Percentiles rank a stretch among this genome's conserved stretches.
Conservation (phyloP, 2,329 filamentous ascomycete species). For the Xylariaceae sp. region DNA sequence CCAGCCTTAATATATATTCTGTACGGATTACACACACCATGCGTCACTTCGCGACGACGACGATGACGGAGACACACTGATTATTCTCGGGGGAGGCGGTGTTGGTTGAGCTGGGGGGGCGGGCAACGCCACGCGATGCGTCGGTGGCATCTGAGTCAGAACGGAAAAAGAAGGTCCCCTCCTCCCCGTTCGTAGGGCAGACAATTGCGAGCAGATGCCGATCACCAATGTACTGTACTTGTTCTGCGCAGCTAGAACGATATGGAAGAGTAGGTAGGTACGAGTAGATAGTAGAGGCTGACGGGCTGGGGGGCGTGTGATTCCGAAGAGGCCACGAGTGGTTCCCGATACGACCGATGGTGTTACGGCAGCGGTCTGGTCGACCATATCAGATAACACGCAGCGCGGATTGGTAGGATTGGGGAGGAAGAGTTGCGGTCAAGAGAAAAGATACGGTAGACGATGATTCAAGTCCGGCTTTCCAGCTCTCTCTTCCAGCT, state of each 20-base stretch:
- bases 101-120: neutral
- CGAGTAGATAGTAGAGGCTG: no score
- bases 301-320: no score
- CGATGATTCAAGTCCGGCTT: constrained; percentile 8
- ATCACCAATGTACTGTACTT: neutral
- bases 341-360: constrained; percentile 23
- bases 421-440: constrained; percentile 23
- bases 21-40: neutral
- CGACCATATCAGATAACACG: constrained; percentile 2
- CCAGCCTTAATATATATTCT: constrained; percentile 4
- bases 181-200: constrained; percentile 15
- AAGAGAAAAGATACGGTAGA: neutral
- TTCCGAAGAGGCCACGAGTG: constrained; percentile 7
- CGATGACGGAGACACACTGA: neutral
- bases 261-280: no score
- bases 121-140: neutral
- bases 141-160: constrained; percentile 30
- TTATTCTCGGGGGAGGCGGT: constrained; percentile 15
- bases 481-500: neutral
- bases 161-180: neutral
- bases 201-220: constrained; percentile 25
- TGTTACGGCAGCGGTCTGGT: constrained; percentile 23
- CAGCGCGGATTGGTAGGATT: constrained; percentile 21
- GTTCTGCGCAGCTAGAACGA: neutral
- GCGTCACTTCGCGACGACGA: constrained; percentile 9